Evolutionary conservation across 2,329 filamentous ascomycete genomes (phyloP).

Genomic region (Pezicula neosporulosa): DNA sequence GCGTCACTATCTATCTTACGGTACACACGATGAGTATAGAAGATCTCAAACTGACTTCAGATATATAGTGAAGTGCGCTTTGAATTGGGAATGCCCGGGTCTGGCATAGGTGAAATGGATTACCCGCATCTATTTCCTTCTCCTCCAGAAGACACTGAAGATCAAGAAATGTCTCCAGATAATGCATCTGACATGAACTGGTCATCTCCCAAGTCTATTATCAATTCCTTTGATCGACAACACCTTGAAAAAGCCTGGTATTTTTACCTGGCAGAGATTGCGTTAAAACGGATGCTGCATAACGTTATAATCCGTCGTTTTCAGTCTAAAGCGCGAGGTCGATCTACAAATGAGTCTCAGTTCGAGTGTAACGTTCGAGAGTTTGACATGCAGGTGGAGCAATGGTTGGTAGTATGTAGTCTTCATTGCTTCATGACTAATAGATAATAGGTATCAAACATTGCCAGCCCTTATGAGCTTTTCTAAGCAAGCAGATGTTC

Average conservation of each 20-base stretch:
- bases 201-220: neutral
- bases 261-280: constrained; percentile 1
- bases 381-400: neutral
- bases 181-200: neutral
- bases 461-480: neutral
- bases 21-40: neutral
- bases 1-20: neutral
- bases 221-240: neutral
- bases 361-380: neutral
- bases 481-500: neutral
- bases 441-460: neutral
- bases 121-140: neutral
- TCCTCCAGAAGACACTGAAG: neutral
- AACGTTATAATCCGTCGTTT: neutral
- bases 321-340: neutral
- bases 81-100: neutral
- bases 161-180: neutral
- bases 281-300: neutral
- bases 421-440: too few species aligned
- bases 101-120: neutral
- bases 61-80: neutral
- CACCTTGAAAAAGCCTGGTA: neutral
- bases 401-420: neutral
- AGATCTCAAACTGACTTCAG: neutral
- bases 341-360: neutral